Evolutionary conservation across 345 rosid genomes (phyloP).

Genomic region (Pistacia integerrima): DNA sequence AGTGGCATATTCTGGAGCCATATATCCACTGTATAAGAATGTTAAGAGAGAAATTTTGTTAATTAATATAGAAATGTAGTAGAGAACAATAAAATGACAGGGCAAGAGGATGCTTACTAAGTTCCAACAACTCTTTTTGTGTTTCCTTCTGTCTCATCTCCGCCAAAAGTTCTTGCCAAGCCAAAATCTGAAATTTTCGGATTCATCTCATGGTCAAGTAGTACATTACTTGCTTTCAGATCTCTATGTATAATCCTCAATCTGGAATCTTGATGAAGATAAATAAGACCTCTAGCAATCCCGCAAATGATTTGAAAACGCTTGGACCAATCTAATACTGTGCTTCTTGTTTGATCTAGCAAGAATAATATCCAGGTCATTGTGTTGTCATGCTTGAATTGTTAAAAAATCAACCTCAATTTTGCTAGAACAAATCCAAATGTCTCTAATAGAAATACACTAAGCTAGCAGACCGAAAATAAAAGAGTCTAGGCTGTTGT

Average conservation of each 20-base stretch:
- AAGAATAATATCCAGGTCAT: background rate
- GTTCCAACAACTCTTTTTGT: conserved; percentile 46
- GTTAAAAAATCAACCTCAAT: too few species aligned
- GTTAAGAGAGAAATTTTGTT: background rate
- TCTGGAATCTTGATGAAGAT: conserved; percentile 48
- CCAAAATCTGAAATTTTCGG: too few species aligned
- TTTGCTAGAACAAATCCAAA: too few species aligned
- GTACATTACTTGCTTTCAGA: too few species aligned
- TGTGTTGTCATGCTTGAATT: background rate
- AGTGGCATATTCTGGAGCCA: conserved; percentile 44
- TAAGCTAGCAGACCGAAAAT: conserved; percentile 22
- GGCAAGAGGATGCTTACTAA: conserved; percentile 27
- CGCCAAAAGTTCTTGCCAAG: too few species aligned
- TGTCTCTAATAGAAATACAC: conserved; percentile 5
- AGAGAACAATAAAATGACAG: background rate
- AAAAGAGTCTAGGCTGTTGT: conserved; percentile 31
- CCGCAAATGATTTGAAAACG: conserved; percentile 38
- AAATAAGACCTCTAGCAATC: conserved; percentile 43
- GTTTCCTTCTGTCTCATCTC: background rate
- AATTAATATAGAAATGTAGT: background rate
- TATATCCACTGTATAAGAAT: conserved; percentile 34
- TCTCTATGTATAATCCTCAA: conserved; percentile 41
- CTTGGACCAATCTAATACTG: conserved; percentile 36
- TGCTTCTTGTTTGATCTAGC: conserved; percentile 29
- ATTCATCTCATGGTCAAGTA: too few species aligned